Conservation (phyloP, 2,329 filamentous ascomycete genomes). For the Pseudogymnoascus sp. region DNA sequence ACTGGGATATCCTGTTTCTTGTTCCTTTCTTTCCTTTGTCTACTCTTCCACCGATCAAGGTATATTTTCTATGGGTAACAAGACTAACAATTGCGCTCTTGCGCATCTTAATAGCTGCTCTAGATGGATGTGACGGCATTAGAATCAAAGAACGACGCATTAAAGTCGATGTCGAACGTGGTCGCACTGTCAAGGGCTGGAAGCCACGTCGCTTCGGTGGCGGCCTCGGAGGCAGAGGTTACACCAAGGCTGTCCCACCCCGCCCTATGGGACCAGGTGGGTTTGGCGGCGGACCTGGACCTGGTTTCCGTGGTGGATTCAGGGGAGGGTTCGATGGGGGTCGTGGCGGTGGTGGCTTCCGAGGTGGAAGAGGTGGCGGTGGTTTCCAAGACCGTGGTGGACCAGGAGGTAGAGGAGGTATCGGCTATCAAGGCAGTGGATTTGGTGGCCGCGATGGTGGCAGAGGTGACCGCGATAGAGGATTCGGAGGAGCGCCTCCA, state of each 20-base stretch:
- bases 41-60: conserved; percentile 29
- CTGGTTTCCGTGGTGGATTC: conserved; percentile 30
- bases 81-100: conserved; percentile 60
- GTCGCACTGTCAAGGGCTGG: conserved; percentile 90
- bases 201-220: conserved; percentile 84
- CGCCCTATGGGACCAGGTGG: conserved; percentile 59
- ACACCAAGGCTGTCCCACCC: conserved; percentile 71
- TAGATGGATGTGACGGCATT: conserved; percentile 77
- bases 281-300: conserved; percentile 39
- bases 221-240: conserved; percentile 83
- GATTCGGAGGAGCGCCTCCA: conserved; percentile 44
- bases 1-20: conserved; percentile 28
- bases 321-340: conserved; percentile 29
- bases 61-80: conserved; percentile 47
- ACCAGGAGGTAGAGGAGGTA: conserved; percentile 25
- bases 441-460: conserved; percentile 15
- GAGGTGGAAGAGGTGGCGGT: conserved; percentile 15
- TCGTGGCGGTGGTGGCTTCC: conserved; percentile 44
- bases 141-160: conserved; percentile 87
- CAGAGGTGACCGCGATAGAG: conserved; percentile 23
- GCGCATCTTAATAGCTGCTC: conserved; percentile 67
- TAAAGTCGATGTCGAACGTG: conserved; percentile 91
- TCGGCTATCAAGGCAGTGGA: conserved; percentile 26
- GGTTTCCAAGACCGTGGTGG: conserved; percentile 27
- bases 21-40: conserved; percentile 18